Base-by-base conservation (phyloP, 2,329 filamentous ascomycete genomes). In the Colletotrichum musae region DNA sequence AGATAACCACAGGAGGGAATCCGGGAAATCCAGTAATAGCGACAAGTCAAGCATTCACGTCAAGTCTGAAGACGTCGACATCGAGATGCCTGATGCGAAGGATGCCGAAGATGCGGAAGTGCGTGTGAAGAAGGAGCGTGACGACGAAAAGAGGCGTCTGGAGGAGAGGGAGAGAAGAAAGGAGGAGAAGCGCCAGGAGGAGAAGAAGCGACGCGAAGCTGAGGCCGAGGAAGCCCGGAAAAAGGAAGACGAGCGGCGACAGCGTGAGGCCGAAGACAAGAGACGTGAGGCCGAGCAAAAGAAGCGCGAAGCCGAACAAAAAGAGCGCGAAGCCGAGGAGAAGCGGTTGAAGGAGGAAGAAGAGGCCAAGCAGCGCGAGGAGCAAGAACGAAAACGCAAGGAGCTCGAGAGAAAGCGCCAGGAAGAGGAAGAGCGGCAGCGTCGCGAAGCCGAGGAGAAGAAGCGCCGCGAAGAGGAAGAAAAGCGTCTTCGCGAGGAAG, bases 11-110 rank as follows among this genome's bases (percentile, higher is more conserved):
- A 81, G 82, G 2, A 81, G 81, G 56, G 83, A 86, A 32, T 78
- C 77, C 2, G 76, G 78, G 16, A 86, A 84, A 70, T 78, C 79
- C 2, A 75, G 73, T 10, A 75, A 80, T 2, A 78, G 79, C 4
- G 87, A 88, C 48, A 86, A 85, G 73, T 76, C 79, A 16, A 84
- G 80, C 63, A 87, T 89, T n/a, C 84, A 85, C 56, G 86, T 89
- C 48, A 89, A 89, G 72, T 86, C 86, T 0, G 87, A 89, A 70
- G 87, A 89, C 63, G 75, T 80, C 2, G 88, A 90, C 63, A 76
- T 87, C 9, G 86, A 88, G 21, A 89, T 90, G 87, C 80, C 79
- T 2, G 88, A 89, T 70, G 83, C 81, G 2, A 76, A 76, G 47
- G 74, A 75, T 18, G 70, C 64, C 3, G 77, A 75, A 18, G 77